Base-by-base conservation (phyloP, 805 yeast species). In the Yamadazyma endophytica region DNA sequence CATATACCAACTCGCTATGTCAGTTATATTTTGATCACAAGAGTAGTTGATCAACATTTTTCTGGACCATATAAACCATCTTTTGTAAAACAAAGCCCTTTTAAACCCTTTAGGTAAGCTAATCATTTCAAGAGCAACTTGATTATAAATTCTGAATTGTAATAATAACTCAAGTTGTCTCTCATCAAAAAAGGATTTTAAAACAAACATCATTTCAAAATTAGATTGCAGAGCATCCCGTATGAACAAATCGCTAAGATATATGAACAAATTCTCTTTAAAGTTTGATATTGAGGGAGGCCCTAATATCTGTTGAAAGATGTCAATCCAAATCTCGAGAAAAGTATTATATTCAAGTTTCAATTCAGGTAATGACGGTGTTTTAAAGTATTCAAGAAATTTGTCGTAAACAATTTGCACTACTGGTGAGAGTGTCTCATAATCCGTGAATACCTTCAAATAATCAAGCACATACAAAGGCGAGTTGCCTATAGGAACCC, bases 131-230 rank as follows among this genome's bases (percentile, higher is more conserved):
- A 22, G 11, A 4, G 49, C 22, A 62, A 68, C 50, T 9, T 68
- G 62, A 34, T 70, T 68, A 42, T 71, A 64, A 13, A 68, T 42
- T 14, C 44, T 53, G 22, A 51, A 40, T 26, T 52, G 59, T 17
- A 72, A 21, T 2, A 70, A 24, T 5, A 30, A 2, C 14, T 40
- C 44, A 14, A 20, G 28, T 17, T 37, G 37, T 9, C 4, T 18
- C 4, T 16, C 9, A 5, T 26, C 21, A n/a, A 33, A 21, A 12
- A 33, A 9, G 15, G 17, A 22, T n/a, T n/a, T 8, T 9, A 35
- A 12, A 13, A 28, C 21, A n/a, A 31, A 18, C 6, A 24, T 17
- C 20, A 15, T 17, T 17, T 35, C 33, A 9, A 31, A 18, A 4
- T 12, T 20, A 6, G 22, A n/a, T n/a, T 4, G 7, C 19, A 9